These are phyloP conservation scores for Globisporangium iwayamae DNA, from an alignment of 352 stramenopile species.

Conservation along the genomic window DNA sequence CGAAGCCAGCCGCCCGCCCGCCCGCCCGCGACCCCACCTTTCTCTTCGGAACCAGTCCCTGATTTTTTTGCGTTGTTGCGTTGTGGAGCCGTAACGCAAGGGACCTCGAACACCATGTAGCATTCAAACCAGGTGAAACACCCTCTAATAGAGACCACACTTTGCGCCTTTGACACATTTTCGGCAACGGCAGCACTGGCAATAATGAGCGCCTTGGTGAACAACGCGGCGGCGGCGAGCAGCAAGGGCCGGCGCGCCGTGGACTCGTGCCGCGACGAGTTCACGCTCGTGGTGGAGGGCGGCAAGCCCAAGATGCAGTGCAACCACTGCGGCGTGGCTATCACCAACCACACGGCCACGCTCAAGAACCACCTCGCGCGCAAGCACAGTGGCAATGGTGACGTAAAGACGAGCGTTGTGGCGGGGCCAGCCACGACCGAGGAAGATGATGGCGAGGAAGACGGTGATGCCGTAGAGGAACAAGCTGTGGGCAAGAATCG, in stretches of 20 bases:
- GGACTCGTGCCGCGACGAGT: conserved; percentile 18
- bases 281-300: conserved; percentile 16
- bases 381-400: conserved; percentile 9
- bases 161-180: background rate
- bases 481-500: background rate
- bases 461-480: background rate
- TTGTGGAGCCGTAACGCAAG: background rate
- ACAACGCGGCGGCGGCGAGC: background rate
- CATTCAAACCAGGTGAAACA: conserved; percentile 7
- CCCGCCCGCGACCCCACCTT: too few relatives aligned
- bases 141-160: background rate
- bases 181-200: background rate
- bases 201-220: background rate
- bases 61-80: background rate
- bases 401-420: background rate
- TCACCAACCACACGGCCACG: conserved; percentile 20
- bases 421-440: background rate
- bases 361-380: conserved; percentile 20
- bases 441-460: background rate
- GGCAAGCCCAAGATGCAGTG: conserved; percentile 21
- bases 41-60: conserved; percentile 7
- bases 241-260: conserved; percentile 11
- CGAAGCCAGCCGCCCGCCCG: too few relatives aligned
- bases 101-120: too few relatives aligned
- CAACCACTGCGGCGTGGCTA: conserved; percentile 17